Percentiles rank a stretch among this genome's conserved stretches.
Conservation (phyloP, 2,329 filamentous ascomycete genomes). For the Trichoderma koningii region DNA sequence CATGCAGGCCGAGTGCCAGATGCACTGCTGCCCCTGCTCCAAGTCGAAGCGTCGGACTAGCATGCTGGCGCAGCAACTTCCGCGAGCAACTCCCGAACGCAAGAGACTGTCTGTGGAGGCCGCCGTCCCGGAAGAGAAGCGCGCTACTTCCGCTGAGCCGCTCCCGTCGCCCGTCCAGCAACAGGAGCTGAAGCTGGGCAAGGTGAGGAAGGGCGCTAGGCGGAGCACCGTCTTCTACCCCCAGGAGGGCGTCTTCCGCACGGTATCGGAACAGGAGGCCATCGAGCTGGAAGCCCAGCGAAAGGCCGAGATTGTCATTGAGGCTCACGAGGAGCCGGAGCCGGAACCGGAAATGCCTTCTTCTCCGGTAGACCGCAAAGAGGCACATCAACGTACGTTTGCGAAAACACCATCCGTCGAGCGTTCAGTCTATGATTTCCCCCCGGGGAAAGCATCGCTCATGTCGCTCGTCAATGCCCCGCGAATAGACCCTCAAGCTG, state of each 20-base stretch:
- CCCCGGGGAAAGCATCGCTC: constrained; percentile 58
- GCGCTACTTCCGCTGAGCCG: constrained; percentile 32
- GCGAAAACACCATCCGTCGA: constrained; percentile 64
- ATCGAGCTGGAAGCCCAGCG: constrained; percentile 45
- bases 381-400: constrained; percentile 46
- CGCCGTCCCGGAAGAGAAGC: constrained; percentile 30
- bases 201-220: constrained; percentile 46
- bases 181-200: constrained; percentile 29
- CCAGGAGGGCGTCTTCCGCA: constrained; percentile 64
- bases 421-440: constrained; percentile 59
- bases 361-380: constrained; percentile 23
- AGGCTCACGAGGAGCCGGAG: constrained; percentile 29
- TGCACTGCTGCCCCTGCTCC: constrained; percentile 66
- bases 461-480: constrained; percentile 63
- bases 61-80: constrained; percentile 29
- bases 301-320: constrained; percentile 31
- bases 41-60: constrained; percentile 37
- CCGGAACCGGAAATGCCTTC: constrained; percentile 27
- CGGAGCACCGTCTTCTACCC: constrained; percentile 61
- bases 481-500: constrained; percentile 42
- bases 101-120: constrained; percentile 19
- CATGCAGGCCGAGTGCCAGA: constrained; percentile 71
- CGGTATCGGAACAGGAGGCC: constrained; percentile 57
- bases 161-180: constrained; percentile 35
- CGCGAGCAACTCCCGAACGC: constrained; percentile 9